Evolutionary conservation across 2,329 filamentous ascomycete species (phyloP).

Genomic region (Nemania sp.): DNA sequence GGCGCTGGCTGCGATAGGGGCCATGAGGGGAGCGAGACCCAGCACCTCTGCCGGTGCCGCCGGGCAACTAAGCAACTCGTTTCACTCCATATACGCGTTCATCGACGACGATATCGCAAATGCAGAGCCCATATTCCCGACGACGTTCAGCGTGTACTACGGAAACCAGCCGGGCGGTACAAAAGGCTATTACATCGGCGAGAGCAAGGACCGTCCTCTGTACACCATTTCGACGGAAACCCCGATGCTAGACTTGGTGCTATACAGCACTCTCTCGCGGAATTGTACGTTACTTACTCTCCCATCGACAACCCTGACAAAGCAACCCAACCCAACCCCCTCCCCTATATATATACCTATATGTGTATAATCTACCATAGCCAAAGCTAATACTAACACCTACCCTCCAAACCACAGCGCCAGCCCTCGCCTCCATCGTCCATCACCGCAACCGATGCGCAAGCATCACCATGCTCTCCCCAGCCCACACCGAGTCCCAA

Average conservation of each 20-base stretch:
- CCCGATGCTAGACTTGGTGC: slow-evolving; percentile 16
- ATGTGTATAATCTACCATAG: neutral
- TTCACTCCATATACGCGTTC: neutral
- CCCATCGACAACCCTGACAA: neutral
- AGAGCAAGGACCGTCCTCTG: slow-evolving; percentile 7
- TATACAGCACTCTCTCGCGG: slow-evolving; percentile 9
- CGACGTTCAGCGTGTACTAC: slow-evolving; percentile 26
- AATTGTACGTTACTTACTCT: slow-evolving; percentile 16
- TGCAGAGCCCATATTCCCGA: slow-evolving; percentile 20
- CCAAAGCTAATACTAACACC: neutral
- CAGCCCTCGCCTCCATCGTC: slow-evolving; percentile 23
- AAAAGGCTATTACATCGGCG: neutral
- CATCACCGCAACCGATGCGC: slow-evolving; percentile 28
- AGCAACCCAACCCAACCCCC: no score
- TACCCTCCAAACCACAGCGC: slow-evolving; percentile 5
- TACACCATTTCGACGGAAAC: slow-evolving; percentile 29
- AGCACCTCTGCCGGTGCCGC: neutral
- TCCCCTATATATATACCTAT: neutral
- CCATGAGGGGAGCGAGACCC: neutral
- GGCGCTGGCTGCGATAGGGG: slow-evolving; percentile 11
- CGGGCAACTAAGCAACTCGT: no score
- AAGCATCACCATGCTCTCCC: slow-evolving; percentile 44
- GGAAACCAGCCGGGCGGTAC: neutral
- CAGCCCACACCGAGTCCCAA: slow-evolving; percentile 10
- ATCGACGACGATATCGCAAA: neutral